Percentiles rank a stretch among this genome's conserved stretches.
phyloP scores from a whole-genome alignment of 768 basidiomycete genomes.

The Peribolospora kevripleyi region DNA sequence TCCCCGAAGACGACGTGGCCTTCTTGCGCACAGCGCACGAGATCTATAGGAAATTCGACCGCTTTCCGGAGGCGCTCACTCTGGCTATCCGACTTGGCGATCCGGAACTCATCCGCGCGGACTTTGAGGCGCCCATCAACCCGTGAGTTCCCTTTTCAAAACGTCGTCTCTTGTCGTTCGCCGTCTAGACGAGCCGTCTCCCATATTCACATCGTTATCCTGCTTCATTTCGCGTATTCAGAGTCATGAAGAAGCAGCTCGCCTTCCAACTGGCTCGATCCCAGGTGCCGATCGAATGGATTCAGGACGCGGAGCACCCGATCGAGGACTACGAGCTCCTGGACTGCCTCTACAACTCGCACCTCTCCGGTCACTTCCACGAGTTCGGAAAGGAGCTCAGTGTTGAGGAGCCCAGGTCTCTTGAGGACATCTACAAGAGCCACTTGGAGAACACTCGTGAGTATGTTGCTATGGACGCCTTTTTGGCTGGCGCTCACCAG shows the following conservation, averaged over 20 bases:
- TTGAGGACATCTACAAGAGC: constrained; percentile 93
- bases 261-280: constrained; percentile 82
- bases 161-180: background rate
- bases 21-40: constrained; percentile 72
- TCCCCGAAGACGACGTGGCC: constrained; percentile 70
- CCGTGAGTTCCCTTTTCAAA: constrained; percentile 29
- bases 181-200: background rate
- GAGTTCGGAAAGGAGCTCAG: constrained; percentile 84
- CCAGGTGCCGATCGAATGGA: constrained; percentile 72
- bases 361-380: constrained; percentile 59
- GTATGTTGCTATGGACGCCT: constrained; percentile 9
- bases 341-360: constrained; percentile 64
- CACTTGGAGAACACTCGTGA: constrained; percentile 74
- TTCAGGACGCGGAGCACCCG: constrained; percentile 33
- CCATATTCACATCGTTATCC: background rate
- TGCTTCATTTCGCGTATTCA: constrained; percentile 15
- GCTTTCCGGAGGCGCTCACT: constrained; percentile 73
- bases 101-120: constrained; percentile 49
- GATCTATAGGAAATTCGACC: constrained; percentile 64
- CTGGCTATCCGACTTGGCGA: constrained; percentile 69
- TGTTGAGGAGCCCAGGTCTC: constrained; percentile 61
- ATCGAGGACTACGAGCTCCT: constrained; percentile 49
- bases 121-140: constrained; percentile 74
- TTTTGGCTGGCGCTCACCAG: background rate
- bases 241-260: constrained; percentile 79